phyloP scores from a whole-genome alignment of 805 yeast species.

The Barnettozyma pratensis region DNA sequence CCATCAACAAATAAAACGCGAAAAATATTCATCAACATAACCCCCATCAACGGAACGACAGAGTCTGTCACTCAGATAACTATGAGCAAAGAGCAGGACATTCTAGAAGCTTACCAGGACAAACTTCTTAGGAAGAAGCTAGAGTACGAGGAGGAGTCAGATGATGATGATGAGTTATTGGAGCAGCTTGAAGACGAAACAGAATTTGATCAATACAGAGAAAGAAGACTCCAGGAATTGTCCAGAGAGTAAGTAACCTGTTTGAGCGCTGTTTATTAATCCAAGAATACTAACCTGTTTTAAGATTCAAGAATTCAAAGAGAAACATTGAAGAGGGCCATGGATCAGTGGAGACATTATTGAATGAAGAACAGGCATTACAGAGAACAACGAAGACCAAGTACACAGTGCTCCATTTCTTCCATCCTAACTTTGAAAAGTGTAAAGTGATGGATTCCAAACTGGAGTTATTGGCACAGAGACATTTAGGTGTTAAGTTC shows the following conservation, averaged over 20 bases:
- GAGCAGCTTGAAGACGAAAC: constrained; percentile 46
- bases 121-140: constrained; percentile 23
- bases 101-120: constrained; percentile 41
- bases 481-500: constrained; percentile 52
- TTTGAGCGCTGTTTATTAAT: too few relatives aligned
- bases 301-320: constrained; percentile 29
- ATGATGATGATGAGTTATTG: constrained; percentile 37
- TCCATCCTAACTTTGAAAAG: constrained; percentile 52
- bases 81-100: constrained; percentile 7
- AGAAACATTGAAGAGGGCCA: constrained; percentile 34
- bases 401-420: constrained; percentile 55
- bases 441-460: constrained; percentile 56
- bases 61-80: neutral
- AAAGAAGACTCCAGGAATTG: constrained; percentile 55
- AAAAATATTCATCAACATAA: neutral
- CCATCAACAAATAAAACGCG: neutral
- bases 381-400: constrained; percentile 39
- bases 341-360: constrained; percentile 38
- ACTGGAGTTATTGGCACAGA: constrained; percentile 42
- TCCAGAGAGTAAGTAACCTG: constrained; percentile 29
- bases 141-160: constrained; percentile 22
- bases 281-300: too few relatives aligned
- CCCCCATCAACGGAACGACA: neutral
- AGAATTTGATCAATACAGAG: constrained; percentile 52
- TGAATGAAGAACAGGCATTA: constrained; percentile 54